Evolutionary conservation across 2,329 filamentous ascomycete genomes (phyloP).

Genomic region (Alternaria rosae): DNA sequence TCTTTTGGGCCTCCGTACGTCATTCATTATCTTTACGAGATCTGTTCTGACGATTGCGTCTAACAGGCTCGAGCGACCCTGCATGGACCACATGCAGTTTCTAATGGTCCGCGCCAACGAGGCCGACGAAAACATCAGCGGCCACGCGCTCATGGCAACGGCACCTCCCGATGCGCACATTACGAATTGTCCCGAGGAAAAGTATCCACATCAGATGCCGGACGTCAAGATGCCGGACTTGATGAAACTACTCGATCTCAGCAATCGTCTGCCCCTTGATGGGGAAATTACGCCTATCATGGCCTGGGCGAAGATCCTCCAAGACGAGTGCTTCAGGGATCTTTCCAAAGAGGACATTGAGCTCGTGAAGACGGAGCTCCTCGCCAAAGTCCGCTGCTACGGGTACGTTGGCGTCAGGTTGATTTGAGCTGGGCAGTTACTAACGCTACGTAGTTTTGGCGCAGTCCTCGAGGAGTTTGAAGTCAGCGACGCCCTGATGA

Average conservation of each 20-base stretch:
- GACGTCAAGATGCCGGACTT: constrained; percentile 77
- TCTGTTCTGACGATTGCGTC: constrained; percentile 42
- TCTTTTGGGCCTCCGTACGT: constrained; percentile 34
- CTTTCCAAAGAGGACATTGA: constrained; percentile 74
- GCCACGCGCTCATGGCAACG: constrained; percentile 92
- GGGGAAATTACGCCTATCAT: constrained; percentile 95
- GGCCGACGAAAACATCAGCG: constrained; percentile 68
- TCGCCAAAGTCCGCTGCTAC: constrained; percentile 87
- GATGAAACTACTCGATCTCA: constrained; percentile 82
- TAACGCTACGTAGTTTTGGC: constrained; percentile 62
- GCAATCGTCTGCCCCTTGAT: constrained; percentile 80
- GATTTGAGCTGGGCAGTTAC: background rate
- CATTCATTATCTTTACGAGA: constrained; percentile 28
- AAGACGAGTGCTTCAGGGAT: constrained; percentile 64
- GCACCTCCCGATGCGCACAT: constrained; percentile 78
- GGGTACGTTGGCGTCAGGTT: constrained; percentile 67
- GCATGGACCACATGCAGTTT: constrained; percentile 89
- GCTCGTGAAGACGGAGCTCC: constrained; percentile 74
- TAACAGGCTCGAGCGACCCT: constrained; percentile 83
- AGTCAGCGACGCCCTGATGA: constrained; percentile 78
- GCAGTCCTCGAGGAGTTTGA: constrained; percentile 77
- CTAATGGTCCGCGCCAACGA: constrained; percentile 68
- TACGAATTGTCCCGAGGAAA: constrained; percentile 61
- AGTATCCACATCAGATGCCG: constrained; percentile 76
- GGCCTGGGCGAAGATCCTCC: constrained; percentile 85